Evolutionary conservation across 495 filamentous ascomycete species (phyloP).

Genomic region (Neurospora sublineolata): DNA sequence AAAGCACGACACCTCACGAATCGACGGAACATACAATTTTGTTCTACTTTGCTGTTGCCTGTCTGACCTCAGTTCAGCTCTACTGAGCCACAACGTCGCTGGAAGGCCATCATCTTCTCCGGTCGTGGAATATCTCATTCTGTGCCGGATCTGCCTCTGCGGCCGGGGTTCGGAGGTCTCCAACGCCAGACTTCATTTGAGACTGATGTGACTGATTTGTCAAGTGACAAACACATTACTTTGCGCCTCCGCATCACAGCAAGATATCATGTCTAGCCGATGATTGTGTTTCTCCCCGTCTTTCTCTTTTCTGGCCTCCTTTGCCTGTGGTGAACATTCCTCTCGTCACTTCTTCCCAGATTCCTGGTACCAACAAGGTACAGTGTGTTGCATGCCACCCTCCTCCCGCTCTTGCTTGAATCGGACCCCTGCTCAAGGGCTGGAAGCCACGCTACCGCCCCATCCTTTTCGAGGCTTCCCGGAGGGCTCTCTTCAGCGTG

Average conservation of each 20-base stretch:
- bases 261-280: not conserved
- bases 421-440: conserved; percentile 1
- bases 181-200: conserved; percentile 1
- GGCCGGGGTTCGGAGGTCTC: conserved; percentile 1
- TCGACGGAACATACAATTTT: not conserved
- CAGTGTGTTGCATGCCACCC: not conserved
- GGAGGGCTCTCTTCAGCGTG: conserved; percentile 12
- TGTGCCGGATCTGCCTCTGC: not conserved
- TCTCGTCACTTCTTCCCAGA: not conserved
- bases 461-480: conserved; percentile 14
- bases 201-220: not conserved
- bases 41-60: not conserved
- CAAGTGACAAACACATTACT: not conserved
- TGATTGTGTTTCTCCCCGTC: not conserved
- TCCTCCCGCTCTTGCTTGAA: conserved; percentile 16
- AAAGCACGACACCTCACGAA: not conserved
- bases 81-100: not conserved
- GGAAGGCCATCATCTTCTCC: not conserved
- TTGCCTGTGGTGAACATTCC: not conserved
- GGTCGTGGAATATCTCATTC: not conserved
- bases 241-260: not conserved
- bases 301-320: not conserved
- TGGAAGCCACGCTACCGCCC: conserved; percentile 5
- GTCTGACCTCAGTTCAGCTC: not conserved
- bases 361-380: not conserved